Evolutionary conservation across 139 green algal genomes (phyloP), one percentile per base, ranked within the genome.

Genomic region (Chlamydomonas asymmetrica): DNA sequence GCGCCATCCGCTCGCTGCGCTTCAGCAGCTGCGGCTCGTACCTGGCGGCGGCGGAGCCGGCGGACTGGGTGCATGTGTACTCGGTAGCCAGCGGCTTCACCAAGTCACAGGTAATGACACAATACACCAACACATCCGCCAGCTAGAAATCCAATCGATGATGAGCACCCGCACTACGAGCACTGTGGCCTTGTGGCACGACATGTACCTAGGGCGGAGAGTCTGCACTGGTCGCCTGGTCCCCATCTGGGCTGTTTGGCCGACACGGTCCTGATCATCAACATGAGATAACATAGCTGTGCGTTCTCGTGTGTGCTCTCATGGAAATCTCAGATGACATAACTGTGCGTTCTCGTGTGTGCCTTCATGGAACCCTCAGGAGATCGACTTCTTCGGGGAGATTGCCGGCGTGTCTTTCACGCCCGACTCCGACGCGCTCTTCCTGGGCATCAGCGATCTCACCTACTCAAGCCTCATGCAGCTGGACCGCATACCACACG

Each of bases 31-130:
- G 95, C 63, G 94, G 95, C 34, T 31, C 73, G 3, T 92, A 91
- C 74, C 84, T 98, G 63, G 93, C 92, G 2, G 88, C 90, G 34
- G 86, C 90, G 2, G 95, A 98, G 82, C 91, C 95, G 0, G 93
- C 92, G 1, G 95, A 98, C 85, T 98, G 97, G 74, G 91, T 98
- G 39, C 94, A 95, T 50, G 41, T 98, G 13, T 97, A 93, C 63
- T 93, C 97, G 67, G 85, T 90, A 27, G 50, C 48, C 5, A 66
- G 60, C 8, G 79, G 64, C 40, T 85, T 86, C 64, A 50, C 73
- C 62, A 7, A 63, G 38, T 62, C 50, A 34, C 78, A 81, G 57
- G 62, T 78, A n/a, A n/a, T n/a, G n/a, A n/a, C n/a, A n/a, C n/a
- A n/a, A n/a, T n/a, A n/a, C n/a, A n/a, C n/a, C n/a, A n/a, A n/a